Conservation (phyloP, 441 rosid genomes). For the Kokia cookei region DNA sequence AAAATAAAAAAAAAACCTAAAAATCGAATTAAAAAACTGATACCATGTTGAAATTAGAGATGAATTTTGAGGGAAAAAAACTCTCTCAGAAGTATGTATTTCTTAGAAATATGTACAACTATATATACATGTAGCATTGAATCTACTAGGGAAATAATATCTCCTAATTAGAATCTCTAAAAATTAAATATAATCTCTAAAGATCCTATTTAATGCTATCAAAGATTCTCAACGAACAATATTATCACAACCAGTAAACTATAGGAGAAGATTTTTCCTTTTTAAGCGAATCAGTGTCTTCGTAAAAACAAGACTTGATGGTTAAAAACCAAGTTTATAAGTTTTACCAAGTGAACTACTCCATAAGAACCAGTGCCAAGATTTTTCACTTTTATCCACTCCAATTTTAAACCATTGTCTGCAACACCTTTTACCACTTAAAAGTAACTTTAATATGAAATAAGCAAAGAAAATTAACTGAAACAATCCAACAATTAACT, state of each 20-base stretch:
- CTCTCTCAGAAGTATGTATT: too few relatives aligned
- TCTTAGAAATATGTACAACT: too few relatives aligned
- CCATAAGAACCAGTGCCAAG: neutral
- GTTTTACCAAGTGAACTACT: neutral
- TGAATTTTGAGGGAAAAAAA: too few relatives aligned
- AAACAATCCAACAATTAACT: neutral
- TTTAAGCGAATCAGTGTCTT: neutral
- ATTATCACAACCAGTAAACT: neutral
- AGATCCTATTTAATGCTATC: too few relatives aligned
- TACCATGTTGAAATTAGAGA: too few relatives aligned
- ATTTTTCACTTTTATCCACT: neutral
- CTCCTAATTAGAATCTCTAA: too few relatives aligned
- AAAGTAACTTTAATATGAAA: neutral
- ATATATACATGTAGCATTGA: too few relatives aligned
- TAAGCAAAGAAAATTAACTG: neutral
- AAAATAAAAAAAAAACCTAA: too few relatives aligned
- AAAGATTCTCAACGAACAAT: neutral
- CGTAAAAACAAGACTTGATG: neutral
- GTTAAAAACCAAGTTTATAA: neutral
- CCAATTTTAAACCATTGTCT: neutral
- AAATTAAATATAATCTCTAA: too few relatives aligned
- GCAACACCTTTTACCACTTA: neutral
- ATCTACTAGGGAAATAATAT: too few relatives aligned
- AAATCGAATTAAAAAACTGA: too few relatives aligned
- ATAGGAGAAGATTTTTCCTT: neutral